These are phyloP conservation scores for Trypethelium eluteriae DNA, from an alignment of 495 filamentous ascomycete genomes.

Conservation along the genomic window DNA sequence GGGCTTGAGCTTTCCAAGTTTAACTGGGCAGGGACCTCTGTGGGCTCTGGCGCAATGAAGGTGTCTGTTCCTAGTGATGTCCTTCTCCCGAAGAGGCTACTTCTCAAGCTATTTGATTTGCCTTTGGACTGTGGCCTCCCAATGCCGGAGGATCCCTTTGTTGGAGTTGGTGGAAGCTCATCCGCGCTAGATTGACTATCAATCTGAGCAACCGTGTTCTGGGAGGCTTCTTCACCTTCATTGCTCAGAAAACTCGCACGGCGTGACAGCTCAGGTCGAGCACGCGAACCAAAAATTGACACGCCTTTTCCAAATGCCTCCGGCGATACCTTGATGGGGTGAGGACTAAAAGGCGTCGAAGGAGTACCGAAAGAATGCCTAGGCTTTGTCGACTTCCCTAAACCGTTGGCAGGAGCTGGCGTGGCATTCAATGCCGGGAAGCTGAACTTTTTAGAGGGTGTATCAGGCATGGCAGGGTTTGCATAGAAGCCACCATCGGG, in stretches of 20 bases:
- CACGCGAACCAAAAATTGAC: slow-evolving; percentile 58
- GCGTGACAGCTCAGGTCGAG: slow-evolving; percentile 46
- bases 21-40: neutral
- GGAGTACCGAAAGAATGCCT: slow-evolving; percentile 58
- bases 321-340: slow-evolving; percentile 38
- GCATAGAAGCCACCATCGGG: slow-evolving; percentile 38
- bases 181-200: slow-evolving; percentile 59
- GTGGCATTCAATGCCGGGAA: slow-evolving; percentile 47
- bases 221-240: slow-evolving; percentile 61
- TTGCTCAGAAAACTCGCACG: slow-evolving; percentile 69
- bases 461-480: slow-evolving; percentile 71
- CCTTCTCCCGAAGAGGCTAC: slow-evolving; percentile 38
- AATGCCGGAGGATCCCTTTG: slow-evolving; percentile 56
- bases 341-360: slow-evolving; percentile 55
- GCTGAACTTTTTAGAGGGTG: slow-evolving; percentile 81
- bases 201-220: slow-evolving; percentile 50
- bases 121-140: slow-evolving; percentile 39
- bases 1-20: slow-evolving; percentile 8
- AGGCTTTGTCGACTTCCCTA: slow-evolving; percentile 45
- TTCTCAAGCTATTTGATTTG: slow-evolving; percentile 39
- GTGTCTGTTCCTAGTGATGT: slow-evolving; percentile 39
- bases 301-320: slow-evolving; percentile 59
- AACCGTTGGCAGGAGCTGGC: slow-evolving; percentile 41
- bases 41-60: slow-evolving; percentile 28
- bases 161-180: slow-evolving; percentile 85